Base-by-base conservation (phyloP, 2,329 filamentous ascomycete genomes). In the Cytospora schulzeri region DNA sequence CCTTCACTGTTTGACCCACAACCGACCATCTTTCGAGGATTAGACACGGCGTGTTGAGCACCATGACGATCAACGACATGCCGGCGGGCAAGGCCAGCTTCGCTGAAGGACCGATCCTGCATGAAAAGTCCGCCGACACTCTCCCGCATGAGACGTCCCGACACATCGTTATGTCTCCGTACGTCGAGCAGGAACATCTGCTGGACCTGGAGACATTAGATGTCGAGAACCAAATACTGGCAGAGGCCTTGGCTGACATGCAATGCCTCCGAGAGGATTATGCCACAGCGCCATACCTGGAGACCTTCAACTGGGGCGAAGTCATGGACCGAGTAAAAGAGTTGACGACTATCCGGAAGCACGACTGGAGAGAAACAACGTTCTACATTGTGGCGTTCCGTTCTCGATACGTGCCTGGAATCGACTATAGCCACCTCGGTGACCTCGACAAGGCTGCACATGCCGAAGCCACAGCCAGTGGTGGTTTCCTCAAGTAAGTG, bases 341-440 rank as follows among this genome's bases (percentile, higher is more conserved):
- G 1, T 78, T 93, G 3, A 77, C 80, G 14, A 69, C 71, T 3
- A 73, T 77, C 11, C 81, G 82, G 15, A 77, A 77, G 7, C 77
- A 83, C 68, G 66, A 64, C 2, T 94, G 90, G 87, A 83, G 80
- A 61, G 79, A 83, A 65, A 84, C 82, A 57, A 82, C 80, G 31
- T 96, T 94, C 79, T 96, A 94, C 77, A 88, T 95, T 63, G 92
- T 97, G 50, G 89, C 89, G 5, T 97, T 97, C 77, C 85, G 91
- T 19, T 94, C 91, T 7, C 84, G 82, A 68, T 85, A 97, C 63
- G 87, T 88, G 45, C 81, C 84, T 2, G 84, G 81, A 15, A 90
- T 89, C 1, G 86, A 92, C 67, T 86, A 87, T 65, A 84, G 85
- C 14, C 82, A 89, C 65, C 83, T 97, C 48, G 88, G 88, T 50